Base-by-base conservation (phyloP, 2,329 filamentous ascomycete genomes). In the Falciphora oryzae region DNA sequence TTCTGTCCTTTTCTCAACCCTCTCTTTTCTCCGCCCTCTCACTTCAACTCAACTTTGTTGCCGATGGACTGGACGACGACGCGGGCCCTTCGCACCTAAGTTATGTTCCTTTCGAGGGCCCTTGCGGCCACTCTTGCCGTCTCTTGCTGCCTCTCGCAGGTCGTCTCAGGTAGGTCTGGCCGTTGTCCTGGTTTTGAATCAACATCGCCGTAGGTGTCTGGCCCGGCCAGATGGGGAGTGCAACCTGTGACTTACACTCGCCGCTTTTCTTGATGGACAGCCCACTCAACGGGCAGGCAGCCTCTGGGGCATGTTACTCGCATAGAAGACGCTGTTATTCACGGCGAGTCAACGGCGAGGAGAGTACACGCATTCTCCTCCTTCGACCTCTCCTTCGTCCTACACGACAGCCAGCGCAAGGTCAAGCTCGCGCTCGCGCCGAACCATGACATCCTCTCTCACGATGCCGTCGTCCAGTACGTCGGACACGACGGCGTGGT, bases 391-490 rank as follows among this genome's bases (percentile, higher is more conserved):
- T 88, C 86, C 35, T 97, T 99, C 75, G 81, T 86, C 65, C 79
- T 97, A 50, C 87, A 90, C 71, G 80, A 85, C 66, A 82, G 84
- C 63, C 79, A 83, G 66, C 84, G 93, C 68, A 85, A 87, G 69
- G 81, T 98, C 71, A 91, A 92, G 69, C 83, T 99, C 63, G 84
- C 85, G 64, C 83, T 99, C 61, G 88, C 95, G 74, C 95, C 95
- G 4, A 98, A 98, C 74, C 87, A 96, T 78, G 92, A 98, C 76
- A 88, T 98, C 65, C 81, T 99, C 59, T 85, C 89, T 64, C 84
- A 92, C 22, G 88, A 89, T 70, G 90, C 93, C 11, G 85, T 84
- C 62, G 81, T 99, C 61, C 85, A 88, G 56, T 89, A 92, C 73
- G 76, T 97, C 57, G 87, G 83, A 64, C 74, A 82, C 14, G 88